Base-by-base conservation (phyloP, 78 protist species). In the Dictyostelium firmibasis region DNA sequence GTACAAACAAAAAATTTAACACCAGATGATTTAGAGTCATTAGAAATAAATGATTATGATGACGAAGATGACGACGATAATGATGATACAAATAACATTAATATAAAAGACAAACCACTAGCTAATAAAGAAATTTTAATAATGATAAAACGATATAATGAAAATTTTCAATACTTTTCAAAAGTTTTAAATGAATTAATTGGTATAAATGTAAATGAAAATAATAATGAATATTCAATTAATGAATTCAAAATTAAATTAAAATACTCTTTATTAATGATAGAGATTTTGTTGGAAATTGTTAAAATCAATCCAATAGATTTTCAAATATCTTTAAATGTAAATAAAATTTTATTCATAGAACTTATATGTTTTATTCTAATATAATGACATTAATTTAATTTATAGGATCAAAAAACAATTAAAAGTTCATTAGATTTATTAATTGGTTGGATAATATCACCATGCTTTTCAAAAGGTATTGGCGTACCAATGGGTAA, bases 11-110 rank as follows among this genome's bases (percentile, higher is more conserved):
- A 57, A 10, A 20, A 67, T 13, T 29, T 89, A 44, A 69, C 86
- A 50, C 94, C 94, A 23, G 82, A 81, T 81, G 94, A 89, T 89
- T 70, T 89, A 50, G 94, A 89, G 27, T 78, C 13, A 35, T 78
- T 87, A 60, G 43, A n/a, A 41, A 41, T 81, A 3, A 44, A 87
- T 44, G 94, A 89, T 29, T 81, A 89, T 13, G 76, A 89, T 8
- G 86, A 78, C 0, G 76, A 78, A 3, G 25, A 25, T 44, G 36
- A 38, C 44, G 43, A 81, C 3, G 14, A 88, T 23, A n/a, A 23
- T n/a, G 43, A 64, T 36, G 50, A 16, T 16, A 16, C 11, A 14
- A 0, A 50, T 50, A 1, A 50, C 14, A 50, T 14, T 53, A 25
- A 33, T 33, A 14, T 10, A 10, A 43, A 64, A 16, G 67, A 64